Percentiles rank a stretch among this genome's conserved stretches.
phyloP scores from a whole-genome alignment of 2,329 filamentous ascomycete species.

The Grosmannia huntii region DNA sequence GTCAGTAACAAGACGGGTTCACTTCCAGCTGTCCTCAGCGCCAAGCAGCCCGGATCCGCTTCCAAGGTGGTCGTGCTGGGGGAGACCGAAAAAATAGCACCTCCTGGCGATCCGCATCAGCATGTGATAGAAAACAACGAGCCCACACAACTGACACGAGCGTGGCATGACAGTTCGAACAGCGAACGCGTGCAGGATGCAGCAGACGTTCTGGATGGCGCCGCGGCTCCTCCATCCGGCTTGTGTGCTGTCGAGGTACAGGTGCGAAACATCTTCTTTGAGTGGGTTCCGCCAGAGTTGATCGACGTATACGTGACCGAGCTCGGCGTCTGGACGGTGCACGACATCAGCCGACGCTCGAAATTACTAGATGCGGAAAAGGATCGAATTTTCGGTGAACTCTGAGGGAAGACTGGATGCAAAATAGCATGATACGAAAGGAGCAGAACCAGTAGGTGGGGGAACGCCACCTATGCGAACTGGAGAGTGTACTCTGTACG shows the following conservation, averaged over 20 bases:
- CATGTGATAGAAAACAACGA: slow-evolving; percentile 38
- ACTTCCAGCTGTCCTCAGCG: slow-evolving; percentile 42
- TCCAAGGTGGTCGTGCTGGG: slow-evolving; percentile 42
- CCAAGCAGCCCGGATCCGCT: slow-evolving; percentile 19
- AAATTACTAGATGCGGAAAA: slow-evolving; percentile 22
- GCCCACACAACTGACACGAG: slow-evolving; percentile 31
- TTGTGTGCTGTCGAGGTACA: slow-evolving; percentile 14
- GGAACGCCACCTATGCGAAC: no score
- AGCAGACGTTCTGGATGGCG: slow-evolving; percentile 7
- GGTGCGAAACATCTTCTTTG: slow-evolving; percentile 43
- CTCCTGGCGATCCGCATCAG: slow-evolving; percentile 27
- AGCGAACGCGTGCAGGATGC: slow-evolving; percentile 13
- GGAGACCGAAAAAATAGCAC: slow-evolving; percentile 49
- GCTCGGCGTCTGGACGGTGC: slow-evolving; percentile 27
- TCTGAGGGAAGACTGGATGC: slow-evolving; percentile 17
- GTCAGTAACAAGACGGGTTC: slow-evolving; percentile 58
- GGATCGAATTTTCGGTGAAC: slow-evolving; percentile 27
- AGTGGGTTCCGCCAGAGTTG: slow-evolving; percentile 40
- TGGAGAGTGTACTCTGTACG: no score
- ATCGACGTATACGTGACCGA: slow-evolving; percentile 45
- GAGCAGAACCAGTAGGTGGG: no score
- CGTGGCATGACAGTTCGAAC: slow-evolving; percentile 28
- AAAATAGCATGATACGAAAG: no score
- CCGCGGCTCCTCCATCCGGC: not conserved
- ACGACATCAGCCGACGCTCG: slow-evolving; percentile 28